Conservation (phyloP, 139 green algal species). For the Volvox africanus region DNA sequence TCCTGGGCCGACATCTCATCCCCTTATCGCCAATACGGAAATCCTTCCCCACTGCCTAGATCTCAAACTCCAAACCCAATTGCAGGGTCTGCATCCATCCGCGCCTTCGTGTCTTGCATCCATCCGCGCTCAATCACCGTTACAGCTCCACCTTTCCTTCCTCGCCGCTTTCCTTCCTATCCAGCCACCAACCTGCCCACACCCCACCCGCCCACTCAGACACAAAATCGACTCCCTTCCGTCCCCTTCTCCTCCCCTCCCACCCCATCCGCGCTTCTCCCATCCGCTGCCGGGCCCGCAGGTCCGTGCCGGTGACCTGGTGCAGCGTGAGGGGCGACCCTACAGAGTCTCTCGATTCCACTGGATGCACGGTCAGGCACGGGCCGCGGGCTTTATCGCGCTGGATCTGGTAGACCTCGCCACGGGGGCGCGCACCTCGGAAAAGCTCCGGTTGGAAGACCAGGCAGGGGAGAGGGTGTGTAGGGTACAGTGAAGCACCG, state of each 20-base stretch:
- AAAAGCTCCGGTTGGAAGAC: conserved; percentile 15
- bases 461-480: neutral
- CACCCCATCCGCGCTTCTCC: neutral
- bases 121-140: too few relatives aligned
- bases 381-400: conserved; percentile 22
- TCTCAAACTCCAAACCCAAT: too few relatives aligned
- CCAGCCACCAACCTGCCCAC: neutral
- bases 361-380: conserved; percentile 34
- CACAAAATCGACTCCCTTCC: neutral
- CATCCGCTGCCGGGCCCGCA: neutral
- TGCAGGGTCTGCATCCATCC: too few relatives aligned
- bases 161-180: neutral
- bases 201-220: too few relatives aligned
- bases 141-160: too few relatives aligned
- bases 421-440: conserved; percentile 6
- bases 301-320: conserved; percentile 39
- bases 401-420: conserved; percentile 41
- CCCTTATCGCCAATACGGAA: too few relatives aligned
- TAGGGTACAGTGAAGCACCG: too few relatives aligned
- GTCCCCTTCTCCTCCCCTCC: neutral
- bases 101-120: too few relatives aligned
- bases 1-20: too few relatives aligned
- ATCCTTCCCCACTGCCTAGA: too few relatives aligned
- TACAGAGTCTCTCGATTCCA: conserved; percentile 25
- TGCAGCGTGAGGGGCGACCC: conserved; percentile 18